Percentiles rank a stretch among this genome's conserved stretches.
Conservation (phyloP, 176 grass and related monocot genomes). For the Zea mays region Zm-B73-REFERENCE-NAM-5.0 NC_050104.1:158884001-158884500, state of each 20-base stretch:
- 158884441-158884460: constrained; percentile 27
- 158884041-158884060: not conserved
- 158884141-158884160: not conserved
- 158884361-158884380: constrained; percentile 75
- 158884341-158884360: not conserved
- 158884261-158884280: not conserved
- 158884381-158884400: constrained; percentile 82
- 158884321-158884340: not conserved
- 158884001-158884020: constrained; percentile 22
- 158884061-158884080: not conserved
- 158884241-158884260: not conserved
- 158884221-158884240: constrained; percentile 19
- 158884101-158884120: not conserved
- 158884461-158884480: too few species aligned
- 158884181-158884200: not conserved
- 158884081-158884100: not conserved
- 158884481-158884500: not conserved
- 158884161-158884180: constrained; percentile 32
- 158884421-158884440: constrained; percentile 80
- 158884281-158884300: constrained; percentile 46
- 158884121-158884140: not conserved
- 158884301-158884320: not conserved
- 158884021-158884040: not conserved
- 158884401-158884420: constrained; percentile 79
- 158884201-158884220: not conserved